Evolutionary conservation across 2,329 filamentous ascomycete genomes (phyloP), one percentile per base, ranked within the genome.

Genomic region (Arthrobotrys musiformis): DNA sequence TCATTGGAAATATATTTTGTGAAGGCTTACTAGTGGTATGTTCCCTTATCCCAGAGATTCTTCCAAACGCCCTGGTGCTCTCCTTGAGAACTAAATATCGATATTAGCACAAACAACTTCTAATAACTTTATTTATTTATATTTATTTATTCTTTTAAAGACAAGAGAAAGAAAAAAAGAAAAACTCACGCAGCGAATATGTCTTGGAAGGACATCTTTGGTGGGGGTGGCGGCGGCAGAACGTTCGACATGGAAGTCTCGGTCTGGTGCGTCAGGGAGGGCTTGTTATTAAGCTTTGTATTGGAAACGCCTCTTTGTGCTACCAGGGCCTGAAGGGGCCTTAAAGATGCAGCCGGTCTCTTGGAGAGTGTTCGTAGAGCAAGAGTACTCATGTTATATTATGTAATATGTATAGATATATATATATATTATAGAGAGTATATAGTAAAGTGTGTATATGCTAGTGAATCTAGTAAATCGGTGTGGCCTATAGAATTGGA

Each of bases 11-110:
- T n/a, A 13, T 19, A 48, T 58, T 9, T 1, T 13, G 8, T n/a
- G n/a, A n/a, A n/a, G n/a, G 28, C 69, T 73, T 67, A 73, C 69
- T 61, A 73, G 8, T 73, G 69, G n/a, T 73, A 73, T 19, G 69
- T 73, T 48, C 69, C 69, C 22, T 67, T 67, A 30, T 73, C 52
- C 69, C 69, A 73, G 11, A 73, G 40, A 19, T 42, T 33, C 24
- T 67, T 67, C 69, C 69, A 73, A 24, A 73, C 69, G 26, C 19
- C 19, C 54, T 73, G 40, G 56, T 73, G 69, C 37, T 73, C 69
- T 8, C 69, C 69, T 19, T 67, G 48, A 11, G 69, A 73, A 15
- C 69, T 73, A 46, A 11, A 8, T 8, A 40, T n/a, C 24, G 22
- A 37, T 1, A 28, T 37, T 52, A 63, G 17, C 8, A 35, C 35